Conservation (phyloP, 176 grass and related monocot genomes). For the Cenchrus fungigraminus region DNA sequence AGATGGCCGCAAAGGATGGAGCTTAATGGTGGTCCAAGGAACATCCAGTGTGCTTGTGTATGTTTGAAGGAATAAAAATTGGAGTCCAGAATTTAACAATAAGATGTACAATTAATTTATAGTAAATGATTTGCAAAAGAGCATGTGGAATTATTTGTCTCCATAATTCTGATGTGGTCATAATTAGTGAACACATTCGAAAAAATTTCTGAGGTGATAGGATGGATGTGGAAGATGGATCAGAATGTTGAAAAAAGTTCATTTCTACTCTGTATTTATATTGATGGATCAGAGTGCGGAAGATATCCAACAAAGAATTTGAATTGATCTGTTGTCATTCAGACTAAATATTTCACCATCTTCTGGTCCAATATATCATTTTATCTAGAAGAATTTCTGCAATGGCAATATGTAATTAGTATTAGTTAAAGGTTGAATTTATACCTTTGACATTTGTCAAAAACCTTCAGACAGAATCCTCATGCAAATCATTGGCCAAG, state of each 20-base stretch:
- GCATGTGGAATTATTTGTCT: slow-evolving; percentile 6
- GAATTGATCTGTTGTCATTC: background rate
- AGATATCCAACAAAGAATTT: background rate
- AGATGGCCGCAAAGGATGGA: slow-evolving; percentile 51
- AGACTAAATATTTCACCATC: background rate
- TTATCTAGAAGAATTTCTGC: background rate
- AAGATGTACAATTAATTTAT: background rate
- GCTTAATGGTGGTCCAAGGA: slow-evolving; percentile 11
- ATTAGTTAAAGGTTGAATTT: background rate
- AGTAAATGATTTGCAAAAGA: background rate
- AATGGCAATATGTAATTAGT: background rate
- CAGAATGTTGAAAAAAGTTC: background rate
- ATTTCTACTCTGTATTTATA: background rate
- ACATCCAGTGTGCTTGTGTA: background rate
- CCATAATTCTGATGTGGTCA: background rate
- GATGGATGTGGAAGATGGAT: background rate
- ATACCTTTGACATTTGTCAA: background rate
- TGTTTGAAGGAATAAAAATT: slow-evolving; percentile 9
- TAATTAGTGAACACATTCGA: background rate
- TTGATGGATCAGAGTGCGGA: background rate
- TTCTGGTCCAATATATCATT: background rate
- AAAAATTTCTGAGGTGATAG: background rate
- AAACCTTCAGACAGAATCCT: background rate
- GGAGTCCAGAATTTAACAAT: background rate
- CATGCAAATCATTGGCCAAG: background rate